Evolutionary conservation across 495 filamentous ascomycete genomes (phyloP), one percentile per base, ranked within the genome.

Genomic region (Parathielavia hyrcaniae): DNA sequence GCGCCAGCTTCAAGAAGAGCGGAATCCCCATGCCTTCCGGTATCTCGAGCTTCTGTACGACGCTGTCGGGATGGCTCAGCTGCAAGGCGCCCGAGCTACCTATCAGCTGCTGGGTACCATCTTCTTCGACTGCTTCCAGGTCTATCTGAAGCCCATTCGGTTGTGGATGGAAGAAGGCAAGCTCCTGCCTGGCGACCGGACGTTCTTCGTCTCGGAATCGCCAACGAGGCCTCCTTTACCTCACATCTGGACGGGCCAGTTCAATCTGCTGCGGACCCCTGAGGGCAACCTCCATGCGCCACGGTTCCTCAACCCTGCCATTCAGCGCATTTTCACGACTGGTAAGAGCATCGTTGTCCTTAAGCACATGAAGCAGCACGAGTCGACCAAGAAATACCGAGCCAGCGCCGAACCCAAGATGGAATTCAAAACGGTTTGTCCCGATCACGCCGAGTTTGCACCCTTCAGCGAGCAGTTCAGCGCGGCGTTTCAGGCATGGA

Each of bases 341-440:
- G 92, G 93, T 0, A 96, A 97, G 67, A 93, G 85, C 63, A 85
- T 90, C 59, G 83, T 93, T 1, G 87, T 97, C 50, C 71, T 96
- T 19, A 86, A 84, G 35, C 80, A 83, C 35, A 77, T 89, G 50
- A 79, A 73, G 30, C 72, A 72, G 34, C 78, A 77, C 43, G 52
- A 60, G 50, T 19, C 61, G 26, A 20, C 53, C 22, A 59, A 35
- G 22, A 65, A 59, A 32, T 51, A 62, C 53, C 44, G 54, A 17
- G 44, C 50, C 30, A 56, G 50, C 32, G 62, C 57, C 22, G 78
- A 78, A 57, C 67, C 73, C 13, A 71, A 61, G 13, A 67, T 89
- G 43, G 74, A 79, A 20, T 82, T 86, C 55, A 72, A 78, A 6
- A 76, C 74, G n/a, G 74, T 86, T 14, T 84, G 78, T 62, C 67